phyloP scores from a whole-genome alignment of 345 rosid species.

The Clarkia xantiana region DNA sequence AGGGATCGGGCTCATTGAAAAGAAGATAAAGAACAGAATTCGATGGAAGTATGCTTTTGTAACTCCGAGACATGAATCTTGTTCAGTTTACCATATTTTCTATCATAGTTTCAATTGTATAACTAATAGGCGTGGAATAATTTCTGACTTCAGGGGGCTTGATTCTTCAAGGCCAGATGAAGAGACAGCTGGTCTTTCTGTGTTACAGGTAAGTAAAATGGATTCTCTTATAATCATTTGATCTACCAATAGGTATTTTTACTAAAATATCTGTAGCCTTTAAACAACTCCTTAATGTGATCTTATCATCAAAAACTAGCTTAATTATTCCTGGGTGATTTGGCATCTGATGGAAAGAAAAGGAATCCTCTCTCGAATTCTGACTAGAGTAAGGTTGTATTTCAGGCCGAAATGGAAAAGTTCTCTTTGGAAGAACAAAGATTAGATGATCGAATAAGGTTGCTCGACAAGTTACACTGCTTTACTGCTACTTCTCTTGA shows the following conservation, averaged over 20 bases:
- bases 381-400: not conserved
- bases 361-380: not conserved
- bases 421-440: constrained; percentile 53
- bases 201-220: constrained; percentile 42
- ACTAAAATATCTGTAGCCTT: too few species aligned
- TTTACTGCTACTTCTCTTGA: constrained; percentile 11
- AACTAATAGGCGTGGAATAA: not conserved
- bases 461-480: constrained; percentile 10
- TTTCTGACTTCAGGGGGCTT: constrained; percentile 50
- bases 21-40: constrained; percentile 82
- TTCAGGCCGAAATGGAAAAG: constrained; percentile 71
- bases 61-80: not conserved
- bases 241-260: not conserved
- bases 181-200: constrained; percentile 33
- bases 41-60: constrained; percentile 68
- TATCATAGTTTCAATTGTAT: not conserved
- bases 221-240: not conserved
- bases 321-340: too few species aligned
- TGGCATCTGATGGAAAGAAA: not conserved
- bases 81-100: not conserved
- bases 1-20: constrained; percentile 95
- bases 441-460: constrained; percentile 83
- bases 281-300: too few species aligned
- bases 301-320: too few species aligned
- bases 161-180: constrained; percentile 56